A percentile compares a stretch with the other conserved stretches of the same genome.
Evolutionary conservation across 306 rosid genomes (phyloP).

Genomic region (Trichosanthes truncata): DNA sequence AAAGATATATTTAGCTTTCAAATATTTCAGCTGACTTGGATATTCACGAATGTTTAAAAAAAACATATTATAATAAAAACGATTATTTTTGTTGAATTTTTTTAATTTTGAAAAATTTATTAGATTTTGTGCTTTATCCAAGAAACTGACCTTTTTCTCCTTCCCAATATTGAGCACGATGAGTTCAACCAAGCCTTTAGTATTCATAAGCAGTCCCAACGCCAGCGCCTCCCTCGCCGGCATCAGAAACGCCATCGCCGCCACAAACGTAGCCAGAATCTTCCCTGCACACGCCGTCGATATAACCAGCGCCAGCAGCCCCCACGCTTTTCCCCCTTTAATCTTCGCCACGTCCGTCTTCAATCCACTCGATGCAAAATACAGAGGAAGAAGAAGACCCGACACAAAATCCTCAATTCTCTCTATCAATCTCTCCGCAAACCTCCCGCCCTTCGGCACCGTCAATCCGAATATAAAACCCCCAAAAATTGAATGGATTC

Average conservation of each 20-base stretch:
- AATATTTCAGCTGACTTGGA: too few species aligned
- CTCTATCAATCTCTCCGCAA: slow-evolving; percentile 44
- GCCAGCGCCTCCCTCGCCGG: slow-evolving; percentile 60
- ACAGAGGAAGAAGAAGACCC: slow-evolving; percentile 66
- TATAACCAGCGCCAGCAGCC: slow-evolving; percentile 49
- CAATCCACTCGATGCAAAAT: slow-evolving; percentile 81
- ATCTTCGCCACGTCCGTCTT: slow-evolving; percentile 71
- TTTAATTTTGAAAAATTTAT: too few species aligned
- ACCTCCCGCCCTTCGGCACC: slow-evolving; percentile 51
- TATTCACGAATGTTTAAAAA: too few species aligned
- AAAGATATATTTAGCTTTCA: too few species aligned
- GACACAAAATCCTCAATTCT: slow-evolving; percentile 81
- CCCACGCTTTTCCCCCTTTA: slow-evolving; percentile 53
- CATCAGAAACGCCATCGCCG: slow-evolving; percentile 53
- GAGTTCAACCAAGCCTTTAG: slow-evolving; percentile 90
- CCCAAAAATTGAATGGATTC: slow-evolving; percentile 77
- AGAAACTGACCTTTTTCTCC: slow-evolving; percentile 65
- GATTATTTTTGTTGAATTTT: too few species aligned
- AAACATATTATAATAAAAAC: too few species aligned
- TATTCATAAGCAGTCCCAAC: slow-evolving; percentile 84
- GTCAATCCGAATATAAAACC: slow-evolving; percentile 80
- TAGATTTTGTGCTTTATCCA: too few species aligned
- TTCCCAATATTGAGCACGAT: slow-evolving; percentile 91
- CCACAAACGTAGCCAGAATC: slow-evolving; percentile 60
- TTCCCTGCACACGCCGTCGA: slow-evolving; percentile 70